phyloP scores from a whole-genome alignment of 2,329 filamentous ascomycete species.

The Fusarium vanettenii region DNA sequence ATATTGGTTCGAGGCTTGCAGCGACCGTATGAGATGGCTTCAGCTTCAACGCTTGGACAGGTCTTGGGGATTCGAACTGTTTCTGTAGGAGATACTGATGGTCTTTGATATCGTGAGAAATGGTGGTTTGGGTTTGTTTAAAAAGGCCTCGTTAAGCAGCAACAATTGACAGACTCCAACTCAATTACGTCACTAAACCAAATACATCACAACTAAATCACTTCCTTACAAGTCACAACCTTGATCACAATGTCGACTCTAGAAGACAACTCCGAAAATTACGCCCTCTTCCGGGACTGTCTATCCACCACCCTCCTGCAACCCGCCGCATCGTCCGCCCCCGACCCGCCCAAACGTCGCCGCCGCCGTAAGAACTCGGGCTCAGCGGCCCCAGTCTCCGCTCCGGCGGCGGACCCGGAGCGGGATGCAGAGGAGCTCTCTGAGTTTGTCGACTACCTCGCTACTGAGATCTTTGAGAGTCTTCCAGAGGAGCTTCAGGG shows the following conservation, averaged over 20 bases:
- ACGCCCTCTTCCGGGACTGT: slow-evolving; percentile 77
- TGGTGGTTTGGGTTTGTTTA: background rate
- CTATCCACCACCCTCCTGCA: slow-evolving; percentile 77
- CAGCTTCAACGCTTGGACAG: background rate
- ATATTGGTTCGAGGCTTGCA: background rate
- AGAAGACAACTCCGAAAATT: slow-evolving; percentile 45
- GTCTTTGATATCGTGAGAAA: background rate
- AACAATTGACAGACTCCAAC: background rate
- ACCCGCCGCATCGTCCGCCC: slow-evolving; percentile 59
- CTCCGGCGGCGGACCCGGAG: slow-evolving; percentile 25
- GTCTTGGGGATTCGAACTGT: slow-evolving; percentile 24
- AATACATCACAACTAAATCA: background rate
- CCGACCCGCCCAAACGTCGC: slow-evolving; percentile 59
- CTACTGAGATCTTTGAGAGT: slow-evolving; percentile 73
- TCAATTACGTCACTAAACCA: slow-evolving; percentile 35
- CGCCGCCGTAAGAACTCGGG: slow-evolving; percentile 43
- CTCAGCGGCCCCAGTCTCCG: slow-evolving; percentile 15
- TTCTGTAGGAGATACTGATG: background rate
- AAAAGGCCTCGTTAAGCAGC: background rate
- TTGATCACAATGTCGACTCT: slow-evolving; percentile 28
- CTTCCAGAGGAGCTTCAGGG: slow-evolving; percentile 71
- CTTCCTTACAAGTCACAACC: background rate
- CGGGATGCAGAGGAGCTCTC: slow-evolving; percentile 73
- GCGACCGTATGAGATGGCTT: background rate
- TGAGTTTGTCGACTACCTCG: slow-evolving; percentile 86